phyloP scores from a whole-genome alignment of 495 filamentous ascomycete species.

The Penicillium ochrochloron region DNA sequence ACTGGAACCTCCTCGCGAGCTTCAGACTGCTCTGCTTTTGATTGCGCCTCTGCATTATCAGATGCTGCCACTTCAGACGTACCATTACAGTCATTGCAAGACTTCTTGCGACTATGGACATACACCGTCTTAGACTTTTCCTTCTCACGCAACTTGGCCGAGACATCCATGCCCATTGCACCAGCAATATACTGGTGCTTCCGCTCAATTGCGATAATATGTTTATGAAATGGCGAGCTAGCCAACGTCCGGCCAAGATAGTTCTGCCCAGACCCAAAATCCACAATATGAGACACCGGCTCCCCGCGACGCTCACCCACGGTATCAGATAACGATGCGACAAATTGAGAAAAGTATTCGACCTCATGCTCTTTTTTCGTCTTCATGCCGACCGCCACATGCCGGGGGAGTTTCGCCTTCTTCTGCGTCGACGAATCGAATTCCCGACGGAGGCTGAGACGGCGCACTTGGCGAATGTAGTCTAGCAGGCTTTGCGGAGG shows the following conservation, averaged over 20 bases:
- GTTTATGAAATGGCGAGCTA: slow-evolving; percentile 78
- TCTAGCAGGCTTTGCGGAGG: slow-evolving; percentile 71
- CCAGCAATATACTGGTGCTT: slow-evolving; percentile 82
- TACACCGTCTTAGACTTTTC: slow-evolving; percentile 55
- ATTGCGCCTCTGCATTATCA: slow-evolving; percentile 33
- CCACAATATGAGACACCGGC: slow-evolving; percentile 82
- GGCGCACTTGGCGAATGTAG: slow-evolving; percentile 77
- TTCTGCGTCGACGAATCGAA: slow-evolving; percentile 43
- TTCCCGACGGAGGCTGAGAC: slow-evolving; percentile 67
- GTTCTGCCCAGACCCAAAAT: slow-evolving; percentile 95
- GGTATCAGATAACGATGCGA: slow-evolving; percentile 54
- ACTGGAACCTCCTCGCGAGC: slow-evolving; percentile 30
- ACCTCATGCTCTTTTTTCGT: slow-evolving; percentile 95
- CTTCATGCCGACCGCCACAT: slow-evolving; percentile 89
- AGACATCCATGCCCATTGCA: slow-evolving; percentile 79
- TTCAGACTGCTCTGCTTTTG: slow-evolving; percentile 7
- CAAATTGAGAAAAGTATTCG: slow-evolving; percentile 65
- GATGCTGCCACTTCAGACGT: slow-evolving; percentile 31
- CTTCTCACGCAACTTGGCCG: slow-evolving; percentile 70
- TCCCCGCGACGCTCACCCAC: slow-evolving; percentile 57
- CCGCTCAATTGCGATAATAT: slow-evolving; percentile 90
- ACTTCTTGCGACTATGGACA: slow-evolving; percentile 75
- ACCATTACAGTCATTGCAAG: slow-evolving; percentile 50
- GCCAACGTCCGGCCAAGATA: slow-evolving; percentile 91
- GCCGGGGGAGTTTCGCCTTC: slow-evolving; percentile 59